These are phyloP conservation scores for Linnemannia exigua DNA, from an alignment of 192 early-diverging fungal species.

Conservation along the genomic window DNA sequence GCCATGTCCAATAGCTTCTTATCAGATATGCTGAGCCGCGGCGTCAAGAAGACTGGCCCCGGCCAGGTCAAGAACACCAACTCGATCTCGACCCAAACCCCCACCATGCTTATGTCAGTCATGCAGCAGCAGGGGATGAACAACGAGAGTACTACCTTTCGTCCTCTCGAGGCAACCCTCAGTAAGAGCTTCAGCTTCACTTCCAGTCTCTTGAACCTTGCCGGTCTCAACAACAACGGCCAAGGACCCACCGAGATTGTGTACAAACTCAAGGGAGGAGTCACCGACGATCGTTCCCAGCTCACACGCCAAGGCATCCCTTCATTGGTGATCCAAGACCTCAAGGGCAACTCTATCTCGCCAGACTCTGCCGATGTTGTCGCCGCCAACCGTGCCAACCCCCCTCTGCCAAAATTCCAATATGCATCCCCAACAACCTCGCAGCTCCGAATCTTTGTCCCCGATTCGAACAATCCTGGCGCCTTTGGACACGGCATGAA, in stretches of 20 bases:
- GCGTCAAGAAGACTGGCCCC: constrained; percentile 46
- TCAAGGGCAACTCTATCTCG: constrained; percentile 26
- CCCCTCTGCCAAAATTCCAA: constrained; percentile 31
- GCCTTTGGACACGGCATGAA: not conserved
- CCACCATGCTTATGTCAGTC: not conserved
- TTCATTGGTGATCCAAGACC: constrained; percentile 19
- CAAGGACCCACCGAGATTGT: not conserved
- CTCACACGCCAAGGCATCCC: constrained; percentile 26
- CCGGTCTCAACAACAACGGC: constrained; percentile 7
- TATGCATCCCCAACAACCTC: constrained; percentile 50
- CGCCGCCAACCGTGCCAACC: not conserved
- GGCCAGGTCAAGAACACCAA: constrained; percentile 21
- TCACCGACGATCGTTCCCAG: constrained; percentile 33
- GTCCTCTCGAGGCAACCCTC: constrained; percentile 17
- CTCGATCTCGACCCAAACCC: constrained; percentile 42
- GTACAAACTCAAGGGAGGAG: constrained; percentile 35
- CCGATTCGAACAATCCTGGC: not conserved
- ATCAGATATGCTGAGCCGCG: constrained; percentile 50
- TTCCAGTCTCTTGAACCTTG: constrained; percentile 24
- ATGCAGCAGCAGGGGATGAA: constrained; percentile 24
- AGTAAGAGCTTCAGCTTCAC: constrained; percentile 29
- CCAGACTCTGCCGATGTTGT: constrained; percentile 18
- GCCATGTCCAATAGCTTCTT: constrained; percentile 56
- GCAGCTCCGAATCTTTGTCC: constrained; percentile 48
- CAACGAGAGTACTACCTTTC: not conserved